These are phyloP conservation scores for Francoa sonchifolia DNA, from an alignment of 441 rosid genomes.

Conservation along the genomic window DNA sequence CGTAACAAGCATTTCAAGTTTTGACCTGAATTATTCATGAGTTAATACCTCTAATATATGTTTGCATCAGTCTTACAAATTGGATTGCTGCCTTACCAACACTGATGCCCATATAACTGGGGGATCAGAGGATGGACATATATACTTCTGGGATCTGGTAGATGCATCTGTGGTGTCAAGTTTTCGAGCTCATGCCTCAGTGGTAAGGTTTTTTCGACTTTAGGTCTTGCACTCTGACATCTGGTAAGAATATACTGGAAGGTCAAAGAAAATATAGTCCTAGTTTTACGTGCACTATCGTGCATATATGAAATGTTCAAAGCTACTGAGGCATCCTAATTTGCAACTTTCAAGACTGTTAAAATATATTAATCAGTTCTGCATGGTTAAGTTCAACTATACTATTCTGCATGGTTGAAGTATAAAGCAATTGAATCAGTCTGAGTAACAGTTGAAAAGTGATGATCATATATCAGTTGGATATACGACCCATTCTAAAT, in stretches of 20 bases:
- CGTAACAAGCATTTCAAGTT: constrained; percentile 8
- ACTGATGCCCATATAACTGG: constrained; percentile 73
- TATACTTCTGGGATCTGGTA: constrained; percentile 93
- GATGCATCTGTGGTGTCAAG: constrained; percentile 71
- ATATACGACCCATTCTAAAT: no score
- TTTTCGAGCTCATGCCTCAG: constrained; percentile 69
- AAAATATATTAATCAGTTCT: no score
- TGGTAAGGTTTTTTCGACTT: constrained; percentile 43
- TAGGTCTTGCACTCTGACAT: not conserved
- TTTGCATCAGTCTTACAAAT: constrained; percentile 65
- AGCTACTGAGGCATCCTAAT: no score
- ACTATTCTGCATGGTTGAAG: no score
- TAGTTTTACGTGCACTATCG: no score
- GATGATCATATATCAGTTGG: no score
- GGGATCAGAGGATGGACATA: constrained; percentile 90
- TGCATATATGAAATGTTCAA: no score
- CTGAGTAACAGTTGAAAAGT: no score
- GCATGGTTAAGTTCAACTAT: no score
- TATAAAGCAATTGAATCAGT: no score
- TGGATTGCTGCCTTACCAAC: constrained; percentile 86
- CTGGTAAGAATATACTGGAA: not conserved
- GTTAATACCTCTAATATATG: constrained; percentile 6
- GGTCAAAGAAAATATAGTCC: no score
- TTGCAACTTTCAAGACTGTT: no score
- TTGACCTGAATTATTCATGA: not conserved